Percentiles rank a stretch among this genome's conserved stretches.
These are phyloP conservation scores for Boletus sp. DNA, from an alignment of 1,284 basidiomycete genomes.

Conservation along the genomic window DNA sequence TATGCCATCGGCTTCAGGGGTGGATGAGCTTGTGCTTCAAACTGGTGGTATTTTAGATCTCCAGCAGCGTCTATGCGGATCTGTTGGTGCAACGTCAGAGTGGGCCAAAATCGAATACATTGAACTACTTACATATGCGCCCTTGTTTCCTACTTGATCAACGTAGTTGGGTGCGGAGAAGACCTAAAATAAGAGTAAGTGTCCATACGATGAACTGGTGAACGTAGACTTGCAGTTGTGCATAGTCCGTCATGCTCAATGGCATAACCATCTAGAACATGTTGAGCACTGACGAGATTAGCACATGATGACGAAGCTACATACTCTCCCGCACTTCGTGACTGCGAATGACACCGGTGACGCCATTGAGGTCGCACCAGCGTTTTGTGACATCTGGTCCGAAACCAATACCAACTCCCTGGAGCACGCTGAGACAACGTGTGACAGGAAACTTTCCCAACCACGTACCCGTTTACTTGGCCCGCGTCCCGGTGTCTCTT, in stretches of 20 bases:
- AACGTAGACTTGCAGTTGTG: slow-evolving; percentile 62
- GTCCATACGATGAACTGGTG: background rate
- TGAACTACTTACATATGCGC: slow-evolving; percentile 64
- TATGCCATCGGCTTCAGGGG: slow-evolving; percentile 95
- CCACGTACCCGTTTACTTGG: slow-evolving; percentile 86
- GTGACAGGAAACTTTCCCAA: background rate
- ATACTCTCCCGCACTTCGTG: slow-evolving; percentile 95
- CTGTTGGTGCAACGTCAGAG: slow-evolving; percentile 37
- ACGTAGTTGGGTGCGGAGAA: slow-evolving; percentile 87
- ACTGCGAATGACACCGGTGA: slow-evolving; percentile 90
- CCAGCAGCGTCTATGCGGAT: slow-evolving; percentile 83
- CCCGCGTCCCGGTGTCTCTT: slow-evolving; percentile 85
- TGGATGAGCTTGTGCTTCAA: slow-evolving; percentile 86
- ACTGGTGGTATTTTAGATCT: slow-evolving; percentile 75
- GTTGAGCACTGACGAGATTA: slow-evolving; percentile 2
- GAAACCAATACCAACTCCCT: slow-evolving; percentile 96
- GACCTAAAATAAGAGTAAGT: slow-evolving; percentile 44
- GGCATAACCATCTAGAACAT: slow-evolving; percentile 71
- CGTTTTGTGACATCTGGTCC: slow-evolving; percentile 89
- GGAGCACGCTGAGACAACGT: slow-evolving; percentile 12
- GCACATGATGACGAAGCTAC: slow-evolving; percentile 19
- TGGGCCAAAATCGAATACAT: background rate
- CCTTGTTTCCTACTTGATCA: slow-evolving; percentile 79
- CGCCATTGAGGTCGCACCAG: slow-evolving; percentile 87
- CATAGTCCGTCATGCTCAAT: slow-evolving; percentile 89